Evolutionary conservation across 139 green algal species (phyloP).

Genomic region (Desmodesmus armatus): DNA sequence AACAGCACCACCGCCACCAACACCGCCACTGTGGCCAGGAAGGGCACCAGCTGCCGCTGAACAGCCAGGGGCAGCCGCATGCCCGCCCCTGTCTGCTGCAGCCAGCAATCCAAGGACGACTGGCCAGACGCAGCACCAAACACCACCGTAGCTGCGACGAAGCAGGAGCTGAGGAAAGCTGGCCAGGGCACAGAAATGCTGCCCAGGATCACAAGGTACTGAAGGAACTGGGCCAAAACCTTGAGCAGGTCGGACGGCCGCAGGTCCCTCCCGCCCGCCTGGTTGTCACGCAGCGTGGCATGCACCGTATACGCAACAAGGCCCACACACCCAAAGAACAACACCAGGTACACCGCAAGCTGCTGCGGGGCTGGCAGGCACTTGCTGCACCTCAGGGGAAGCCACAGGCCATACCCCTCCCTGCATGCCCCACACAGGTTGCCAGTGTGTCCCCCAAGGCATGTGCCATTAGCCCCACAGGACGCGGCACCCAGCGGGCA

Average conservation of each 20-base stretch:
- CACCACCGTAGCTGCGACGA: no score
- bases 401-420: background rate
- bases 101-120: background rate
- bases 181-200: no score
- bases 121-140: background rate
- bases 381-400: background rate
- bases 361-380: background rate
- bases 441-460: no score
- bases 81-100: background rate
- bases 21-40: no score
- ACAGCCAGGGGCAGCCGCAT: background rate
- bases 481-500: no score
- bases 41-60: no score
- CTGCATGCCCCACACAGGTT: no score
- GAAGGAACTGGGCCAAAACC: background rate
- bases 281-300: background rate
- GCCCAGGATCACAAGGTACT: background rate
- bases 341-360: background rate
- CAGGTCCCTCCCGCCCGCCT: background rate
- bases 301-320: background rate
- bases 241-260: background rate
- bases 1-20: background rate
- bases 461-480: no score
- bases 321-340: background rate
- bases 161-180: no score